Percentiles rank a stretch among this genome's conserved stretches.
These are phyloP conservation scores for Agaricus sinodeliciosus DNA, from an alignment of 768 basidiomycete species.

Conservation along the genomic window DNA sequence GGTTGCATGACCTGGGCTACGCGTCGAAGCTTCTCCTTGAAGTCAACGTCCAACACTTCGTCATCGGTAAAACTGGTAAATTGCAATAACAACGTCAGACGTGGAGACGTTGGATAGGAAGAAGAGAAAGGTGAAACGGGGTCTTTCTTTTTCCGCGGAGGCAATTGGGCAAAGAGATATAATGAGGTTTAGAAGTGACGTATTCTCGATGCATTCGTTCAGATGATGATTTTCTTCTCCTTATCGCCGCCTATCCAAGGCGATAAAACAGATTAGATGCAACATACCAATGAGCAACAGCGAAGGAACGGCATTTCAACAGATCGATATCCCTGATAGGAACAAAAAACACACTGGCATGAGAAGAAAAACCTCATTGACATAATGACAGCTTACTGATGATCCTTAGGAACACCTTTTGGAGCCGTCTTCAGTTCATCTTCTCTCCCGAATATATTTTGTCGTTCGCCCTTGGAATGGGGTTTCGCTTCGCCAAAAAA, in stretches of 20 bases:
- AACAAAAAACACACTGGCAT: neutral
- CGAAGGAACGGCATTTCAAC: slow-evolving; percentile 76
- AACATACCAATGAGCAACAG: slow-evolving; percentile 54
- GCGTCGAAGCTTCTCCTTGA: slow-evolving; percentile 53
- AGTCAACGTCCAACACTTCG: slow-evolving; percentile 61
- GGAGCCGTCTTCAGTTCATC: slow-evolving; percentile 89
- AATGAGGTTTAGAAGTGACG: neutral
- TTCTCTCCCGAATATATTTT: slow-evolving; percentile 81
- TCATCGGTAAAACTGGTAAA: slow-evolving; percentile 60
- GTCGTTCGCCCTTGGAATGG: slow-evolving; percentile 51
- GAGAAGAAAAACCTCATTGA: neutral
- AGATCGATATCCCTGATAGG: slow-evolving; percentile 78
- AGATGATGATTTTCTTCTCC: neutral
- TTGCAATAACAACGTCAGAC: neutral
- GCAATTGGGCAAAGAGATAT: neutral
- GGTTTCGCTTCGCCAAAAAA: slow-evolving; percentile 70
- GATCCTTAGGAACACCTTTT: slow-evolving; percentile 81
- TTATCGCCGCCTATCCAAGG: neutral
- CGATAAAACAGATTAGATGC: neutral
- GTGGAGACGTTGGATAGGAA: neutral
- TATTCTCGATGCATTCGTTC: no score
- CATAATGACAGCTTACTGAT: slow-evolving; percentile 41
- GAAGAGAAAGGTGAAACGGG: neutral
- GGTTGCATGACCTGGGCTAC: slow-evolving; percentile 56
- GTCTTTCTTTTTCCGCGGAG: neutral